Base-by-base conservation (phyloP, 2,329 filamentous ascomycete species). In the Alternaria sp. region DNA sequence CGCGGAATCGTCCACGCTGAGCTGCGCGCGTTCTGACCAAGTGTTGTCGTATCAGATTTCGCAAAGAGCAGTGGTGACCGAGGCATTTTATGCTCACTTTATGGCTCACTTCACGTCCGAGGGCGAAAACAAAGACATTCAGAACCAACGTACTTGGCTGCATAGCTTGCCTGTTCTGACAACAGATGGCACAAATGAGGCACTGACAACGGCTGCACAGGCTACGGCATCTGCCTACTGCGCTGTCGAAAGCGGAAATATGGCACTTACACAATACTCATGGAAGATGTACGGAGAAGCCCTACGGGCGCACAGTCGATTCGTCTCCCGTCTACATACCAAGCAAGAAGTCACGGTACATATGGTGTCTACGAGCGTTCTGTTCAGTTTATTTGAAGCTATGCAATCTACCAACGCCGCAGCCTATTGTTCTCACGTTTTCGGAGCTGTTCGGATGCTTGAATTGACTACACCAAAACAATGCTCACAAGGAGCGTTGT, bases 301-400 rank as follows among this genome's bases (percentile, higher is more conserved):
- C 2, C 61, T 78, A n/a, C 63, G 55, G 10, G 55, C 58, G 25
- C 75, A 79, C 33, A 26, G 68, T 11, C 56, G 54, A 3, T 14
- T 73, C 2, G 30, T 78, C 9, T 60, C 63, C 20, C 45, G 45
- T 4, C 25, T 60, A 6, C 58, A 63, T 41, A 59, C 62, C 7
- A 62, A 47, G 30, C 14, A 60, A 45, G 61, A 66, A 7, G 47
- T 75, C n/a, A 76, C 74, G 0, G 53, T 75, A n/a, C 74, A 76
- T 25, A 75, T 75, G 69, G 64, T 78, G 5, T 78, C 71, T 4
- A 78, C 75, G 8, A 72, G 71, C 11, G 70, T 78, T 4, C 63
- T 78, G 21, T 65, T 78, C 9, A 75, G 72, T 20, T 65, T 78
- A 14, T 78, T 77, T 45, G 76, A 79, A 44, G 71, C 74, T 5